Evolutionary conservation across 495 filamentous ascomycete species (phyloP).

Genomic region (Copromyces sp.): DNA sequence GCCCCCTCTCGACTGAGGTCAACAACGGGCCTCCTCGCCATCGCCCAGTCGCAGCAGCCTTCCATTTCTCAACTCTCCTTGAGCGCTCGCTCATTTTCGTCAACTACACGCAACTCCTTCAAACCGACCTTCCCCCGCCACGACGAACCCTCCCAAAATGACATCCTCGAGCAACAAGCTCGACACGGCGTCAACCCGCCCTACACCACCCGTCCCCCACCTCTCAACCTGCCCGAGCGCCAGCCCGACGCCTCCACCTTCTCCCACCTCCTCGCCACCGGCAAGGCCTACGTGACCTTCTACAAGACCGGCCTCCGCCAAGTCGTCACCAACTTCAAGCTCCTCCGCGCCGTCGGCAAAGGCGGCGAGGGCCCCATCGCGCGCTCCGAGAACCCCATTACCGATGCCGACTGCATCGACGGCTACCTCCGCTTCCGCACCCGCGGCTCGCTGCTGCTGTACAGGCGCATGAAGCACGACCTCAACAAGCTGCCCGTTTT

Average conservation of each 20-base stretch:
- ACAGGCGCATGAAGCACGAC: conserved; percentile 45
- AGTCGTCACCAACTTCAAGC: conserved; percentile 52
- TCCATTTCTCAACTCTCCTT: not conserved
- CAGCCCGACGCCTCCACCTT: conserved; percentile 26
- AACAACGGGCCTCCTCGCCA: not conserved
- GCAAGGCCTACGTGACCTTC: conserved; percentile 59
- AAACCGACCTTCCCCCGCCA: not conserved
- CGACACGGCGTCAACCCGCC: conserved; percentile 45
- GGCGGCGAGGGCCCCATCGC: conserved; percentile 4
- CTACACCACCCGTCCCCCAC: conserved; percentile 46
- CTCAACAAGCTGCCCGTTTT: conserved; percentile 67
- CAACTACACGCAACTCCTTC: not conserved
- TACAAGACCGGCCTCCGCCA: conserved; percentile 77
- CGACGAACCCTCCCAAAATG: not conserved
- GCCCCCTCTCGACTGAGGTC: not conserved
- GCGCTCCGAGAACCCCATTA: conserved; percentile 12
- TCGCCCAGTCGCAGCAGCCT: not conserved
- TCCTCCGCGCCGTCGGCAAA: conserved; percentile 27
- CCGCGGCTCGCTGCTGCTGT: conserved; percentile 22
- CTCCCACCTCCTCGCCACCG: conserved; percentile 36
- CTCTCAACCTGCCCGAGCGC: conserved; percentile 41
- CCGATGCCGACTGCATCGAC: not conserved
- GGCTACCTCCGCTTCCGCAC: conserved; percentile 5
- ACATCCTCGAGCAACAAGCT: not conserved
- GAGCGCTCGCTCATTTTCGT: not conserved